Conservation (phyloP, 2,329 filamentous ascomycete species). For the Nemania serpens region DNA sequence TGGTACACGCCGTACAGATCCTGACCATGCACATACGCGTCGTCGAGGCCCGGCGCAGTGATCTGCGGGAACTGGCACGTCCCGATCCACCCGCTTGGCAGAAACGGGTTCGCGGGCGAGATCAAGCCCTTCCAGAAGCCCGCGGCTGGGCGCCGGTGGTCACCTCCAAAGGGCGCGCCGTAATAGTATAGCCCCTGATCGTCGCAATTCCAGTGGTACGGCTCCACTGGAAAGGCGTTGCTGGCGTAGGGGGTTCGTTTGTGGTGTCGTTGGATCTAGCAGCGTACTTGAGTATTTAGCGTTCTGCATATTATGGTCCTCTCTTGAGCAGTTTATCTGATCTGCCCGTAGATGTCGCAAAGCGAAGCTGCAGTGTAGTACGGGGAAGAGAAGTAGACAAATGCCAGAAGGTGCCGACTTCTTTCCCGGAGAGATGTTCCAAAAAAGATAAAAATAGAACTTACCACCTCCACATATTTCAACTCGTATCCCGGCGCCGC, state of each 20-base stretch:
- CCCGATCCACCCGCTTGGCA: constrained; percentile 69
- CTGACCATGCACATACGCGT: constrained; percentile 76
- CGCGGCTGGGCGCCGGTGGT: constrained; percentile 43
- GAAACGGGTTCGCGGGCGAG: constrained; percentile 68
- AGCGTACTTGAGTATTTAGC: neutral
- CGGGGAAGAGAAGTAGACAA: too few relatives aligned
- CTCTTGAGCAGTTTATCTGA: too few relatives aligned
- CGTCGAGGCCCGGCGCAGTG: constrained; percentile 70
- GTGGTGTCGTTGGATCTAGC: constrained; percentile 77
- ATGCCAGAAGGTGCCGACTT: too few relatives aligned
- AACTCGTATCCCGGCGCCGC: constrained; percentile 63
- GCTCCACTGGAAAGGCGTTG: constrained; percentile 77
- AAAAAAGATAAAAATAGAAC: constrained; percentile 33
- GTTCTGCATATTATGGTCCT: neutral
- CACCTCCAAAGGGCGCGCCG: constrained; percentile 56
- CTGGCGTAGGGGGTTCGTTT: constrained; percentile 80
- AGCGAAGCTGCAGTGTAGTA: too few relatives aligned
- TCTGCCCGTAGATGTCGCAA: neutral
- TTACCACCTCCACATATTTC: constrained; percentile 75
- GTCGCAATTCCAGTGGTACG: constrained; percentile 73
- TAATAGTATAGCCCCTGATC: constrained; percentile 74
- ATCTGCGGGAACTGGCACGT: constrained; percentile 84
- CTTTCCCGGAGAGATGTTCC: too few relatives aligned
- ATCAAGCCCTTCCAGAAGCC: constrained; percentile 70
- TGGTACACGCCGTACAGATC: constrained; percentile 80